Base-by-base conservation (phyloP, 2,329 filamentous ascomycete species). In the Aspergillus ochraceus region DNA sequence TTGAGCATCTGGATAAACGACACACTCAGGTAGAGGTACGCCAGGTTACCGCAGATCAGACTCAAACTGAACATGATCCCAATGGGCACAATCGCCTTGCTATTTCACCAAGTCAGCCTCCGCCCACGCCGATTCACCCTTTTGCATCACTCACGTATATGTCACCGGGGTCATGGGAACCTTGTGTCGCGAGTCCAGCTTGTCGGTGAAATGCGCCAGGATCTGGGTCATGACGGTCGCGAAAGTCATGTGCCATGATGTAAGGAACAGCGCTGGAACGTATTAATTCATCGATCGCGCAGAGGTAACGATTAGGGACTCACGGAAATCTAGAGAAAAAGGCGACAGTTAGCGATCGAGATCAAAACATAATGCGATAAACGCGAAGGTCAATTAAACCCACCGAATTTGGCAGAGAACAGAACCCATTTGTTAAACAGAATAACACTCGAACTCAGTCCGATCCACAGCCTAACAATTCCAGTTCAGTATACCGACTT, bases 1-100 rank as follows among this genome's bases (percentile, higher is more conserved):
- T 98, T 98, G 77, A 98, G 88, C 94, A 98, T 98, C 84, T 98
- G 94, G 72, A 98, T 98, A 78, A 98, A 98, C 61, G 94, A 90
- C 60, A 98, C 94, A 67, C 90, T 95, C 62, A 98, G 86, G 79
- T 97, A 97, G 57, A 97, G 86, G 76, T 98, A 98, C 69, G 94
- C 92, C 79, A 96, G 80, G 82, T 98, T 98, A 74, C 93, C 92
- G 79, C 92, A 97, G 75, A 98, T 97, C 82, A 98, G 85, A 79
- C 90, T 95, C 82, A 97, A 82, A 75, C 90, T 95, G 87, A 97
- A 98, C 82, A 97, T 96, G 74, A 97, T 79, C 67, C 94, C 94
- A 71, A 98, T 97, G 58, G 94, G 94, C 42, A 97, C 89, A 68
- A 98, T 97, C 49, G 93, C 92, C 68, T 92, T 88, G 60, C 69